phyloP scores from a whole-genome alignment of 2,329 filamentous ascomycete genomes.

The Arachnomyces sp. region DNA sequence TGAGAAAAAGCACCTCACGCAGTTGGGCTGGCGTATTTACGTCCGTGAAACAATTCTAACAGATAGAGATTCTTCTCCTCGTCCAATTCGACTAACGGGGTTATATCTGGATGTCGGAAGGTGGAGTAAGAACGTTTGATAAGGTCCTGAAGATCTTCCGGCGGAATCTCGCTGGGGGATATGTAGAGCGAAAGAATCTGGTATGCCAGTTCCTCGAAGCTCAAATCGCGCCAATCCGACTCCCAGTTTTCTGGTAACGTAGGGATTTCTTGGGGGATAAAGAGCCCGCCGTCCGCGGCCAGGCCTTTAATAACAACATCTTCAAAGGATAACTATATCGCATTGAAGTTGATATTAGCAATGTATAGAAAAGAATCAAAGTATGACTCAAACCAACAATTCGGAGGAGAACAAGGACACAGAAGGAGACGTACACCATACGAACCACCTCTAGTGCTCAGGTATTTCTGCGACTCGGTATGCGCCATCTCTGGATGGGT shows the following conservation, averaged over 20 bases:
- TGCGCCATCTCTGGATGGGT: slow-evolving; percentile 8
- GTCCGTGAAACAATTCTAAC: slow-evolving; percentile 92
- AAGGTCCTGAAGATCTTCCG: slow-evolving; percentile 71
- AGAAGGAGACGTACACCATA: slow-evolving; percentile 46
- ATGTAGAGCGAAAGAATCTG: slow-evolving; percentile 85
- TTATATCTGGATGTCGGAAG: slow-evolving; percentile 72
- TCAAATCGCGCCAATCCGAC: slow-evolving; percentile 65
- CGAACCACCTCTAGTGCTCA: slow-evolving; percentile 56
- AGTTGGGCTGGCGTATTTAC: slow-evolving; percentile 40
- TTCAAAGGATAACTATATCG: slow-evolving; percentile 64
- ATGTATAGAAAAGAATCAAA: background rate
- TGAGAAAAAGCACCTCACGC: slow-evolving; percentile 77
- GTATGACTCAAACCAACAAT: slow-evolving; percentile 1
- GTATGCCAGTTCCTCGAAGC: slow-evolving; percentile 74
- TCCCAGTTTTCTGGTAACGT: slow-evolving; percentile 56
- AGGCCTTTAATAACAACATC: slow-evolving; percentile 84
- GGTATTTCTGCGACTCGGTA: slow-evolving; percentile 49
- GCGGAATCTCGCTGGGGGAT: slow-evolving; percentile 67
- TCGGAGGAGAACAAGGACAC: background rate
- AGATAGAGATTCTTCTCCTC: slow-evolving; percentile 66
- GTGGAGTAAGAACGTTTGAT: slow-evolving; percentile 81
- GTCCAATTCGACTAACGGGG: slow-evolving; percentile 71
- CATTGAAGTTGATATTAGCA: slow-evolving; percentile 1
- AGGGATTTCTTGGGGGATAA: slow-evolving; percentile 79
- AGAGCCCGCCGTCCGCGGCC: slow-evolving; percentile 77